A percentile compares a stretch with the other conserved stretches of the same genome.
phyloP scores from a whole-genome alignment of 2,329 filamentous ascomycete species.

The Aspergillus costaricaensis region DNA sequence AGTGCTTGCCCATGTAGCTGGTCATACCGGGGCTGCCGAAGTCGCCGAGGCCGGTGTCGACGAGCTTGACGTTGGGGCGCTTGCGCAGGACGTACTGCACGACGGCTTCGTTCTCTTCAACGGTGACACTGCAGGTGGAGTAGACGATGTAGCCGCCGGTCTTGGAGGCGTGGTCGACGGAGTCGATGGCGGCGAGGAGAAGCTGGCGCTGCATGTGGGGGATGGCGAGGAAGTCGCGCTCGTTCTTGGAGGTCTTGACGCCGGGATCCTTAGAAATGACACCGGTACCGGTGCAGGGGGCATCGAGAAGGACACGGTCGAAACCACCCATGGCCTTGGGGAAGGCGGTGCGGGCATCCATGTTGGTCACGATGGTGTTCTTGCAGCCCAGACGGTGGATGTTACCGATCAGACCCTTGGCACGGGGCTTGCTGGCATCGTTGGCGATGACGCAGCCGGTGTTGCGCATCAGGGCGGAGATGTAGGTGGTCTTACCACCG shows the following conservation, averaged over 20 bases:
- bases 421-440: constrained; percentile 88
- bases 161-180: constrained; percentile 85
- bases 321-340: constrained; percentile 94
- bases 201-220: constrained; percentile 96
- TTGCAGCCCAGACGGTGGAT: constrained; percentile 91
- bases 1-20: constrained; percentile 85
- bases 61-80: constrained; percentile 89
- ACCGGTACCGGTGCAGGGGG: constrained; percentile 92
- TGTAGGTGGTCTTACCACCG: constrained; percentile 93
- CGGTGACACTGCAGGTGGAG: constrained; percentile 91
- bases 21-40: constrained; percentile 95
- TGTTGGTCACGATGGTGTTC: constrained; percentile 93
- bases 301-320: constrained; percentile 89
- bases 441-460: constrained; percentile 95
- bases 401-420: constrained; percentile 97
- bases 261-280: constrained; percentile 96
- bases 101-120: constrained; percentile 92
- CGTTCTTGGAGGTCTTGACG: constrained; percentile 98
- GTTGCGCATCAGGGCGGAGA: constrained; percentile 97
- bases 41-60: constrained; percentile 77
- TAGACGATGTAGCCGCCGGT: constrained; percentile 95
- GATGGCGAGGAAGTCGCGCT: constrained; percentile 88
- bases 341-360: constrained; percentile 85
- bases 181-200: constrained; percentile 89
- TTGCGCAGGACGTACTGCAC: constrained; percentile 91